A percentile compares a stretch with the other conserved stretches of the same genome.
Conservation (phyloP, 169 alveolate species). For the Plasmodium coatneyi region DNA sequence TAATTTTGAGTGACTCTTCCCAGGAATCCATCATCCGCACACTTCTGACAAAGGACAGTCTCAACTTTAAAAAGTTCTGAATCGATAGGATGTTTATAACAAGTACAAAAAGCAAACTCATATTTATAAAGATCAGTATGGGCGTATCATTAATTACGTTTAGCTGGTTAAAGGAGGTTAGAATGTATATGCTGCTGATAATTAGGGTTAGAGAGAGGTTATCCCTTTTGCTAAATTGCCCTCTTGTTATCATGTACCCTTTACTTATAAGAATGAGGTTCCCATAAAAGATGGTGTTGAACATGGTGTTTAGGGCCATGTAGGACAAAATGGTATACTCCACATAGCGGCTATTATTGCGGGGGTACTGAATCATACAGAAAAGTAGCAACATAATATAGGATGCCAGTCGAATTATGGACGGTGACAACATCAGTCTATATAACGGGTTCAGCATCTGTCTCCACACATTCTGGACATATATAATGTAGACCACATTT, state of each 20-base stretch:
- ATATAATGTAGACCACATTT: constrained; percentile 36
- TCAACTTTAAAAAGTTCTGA: constrained; percentile 51
- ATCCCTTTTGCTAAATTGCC: constrained; percentile 46
- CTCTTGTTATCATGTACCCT: constrained; percentile 74
- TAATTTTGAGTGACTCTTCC: constrained; percentile 34
- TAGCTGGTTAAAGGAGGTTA: constrained; percentile 39
- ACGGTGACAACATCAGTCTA: constrained; percentile 50
- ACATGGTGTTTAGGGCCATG: constrained; percentile 66
- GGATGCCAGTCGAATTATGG: constrained; percentile 39
- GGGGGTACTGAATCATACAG: constrained; percentile 31
- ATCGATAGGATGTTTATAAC: constrained; percentile 30
- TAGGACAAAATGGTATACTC: constrained; percentile 50
- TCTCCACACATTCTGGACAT: constrained; percentile 58
- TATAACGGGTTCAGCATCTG: constrained; percentile 61
- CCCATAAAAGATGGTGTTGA: constrained; percentile 62
- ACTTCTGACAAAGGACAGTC: constrained; percentile 49
- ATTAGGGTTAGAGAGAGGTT: constrained; percentile 30
- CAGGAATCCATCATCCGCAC: constrained; percentile 27
- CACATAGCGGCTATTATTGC: constrained; percentile 1
- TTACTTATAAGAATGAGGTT: constrained; percentile 59
- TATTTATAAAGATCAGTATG: constrained; percentile 23
- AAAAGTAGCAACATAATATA: constrained; percentile 39
- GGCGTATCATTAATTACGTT: not conserved
- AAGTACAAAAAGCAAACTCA: constrained; percentile 1
- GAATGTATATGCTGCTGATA: constrained; percentile 41